These are phyloP conservation scores for Tricholoma flavovirens DNA, from an alignment of 768 basidiomycete genomes.

Conservation along the genomic window DNA sequence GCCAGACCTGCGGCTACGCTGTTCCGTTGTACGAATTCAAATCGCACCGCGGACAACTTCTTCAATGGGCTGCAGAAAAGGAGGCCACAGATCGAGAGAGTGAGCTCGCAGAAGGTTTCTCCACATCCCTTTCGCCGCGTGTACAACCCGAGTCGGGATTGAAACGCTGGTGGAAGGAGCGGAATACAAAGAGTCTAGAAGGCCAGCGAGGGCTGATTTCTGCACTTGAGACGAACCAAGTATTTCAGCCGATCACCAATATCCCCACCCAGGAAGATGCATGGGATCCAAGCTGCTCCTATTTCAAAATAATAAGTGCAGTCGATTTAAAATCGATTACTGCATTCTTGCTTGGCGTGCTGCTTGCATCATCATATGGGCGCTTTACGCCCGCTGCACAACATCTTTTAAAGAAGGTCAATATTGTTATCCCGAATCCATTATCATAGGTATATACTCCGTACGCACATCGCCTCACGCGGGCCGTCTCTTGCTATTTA, in stretches of 20 bases:
- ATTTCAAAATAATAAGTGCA: neutral
- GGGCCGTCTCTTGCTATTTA: neutral
- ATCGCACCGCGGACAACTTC: constrained; percentile 49
- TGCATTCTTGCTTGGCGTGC: constrained; percentile 13
- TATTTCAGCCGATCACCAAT: constrained; percentile 14
- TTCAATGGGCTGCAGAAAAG: constrained; percentile 42
- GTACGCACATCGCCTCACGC: neutral
- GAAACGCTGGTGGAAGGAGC: constrained; percentile 50
- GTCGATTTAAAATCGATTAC: constrained; percentile 10
- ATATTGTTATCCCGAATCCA: neutral
- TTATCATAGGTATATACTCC: constrained; percentile 1
- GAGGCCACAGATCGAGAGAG: constrained; percentile 36
- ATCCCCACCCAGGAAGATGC: constrained; percentile 2
- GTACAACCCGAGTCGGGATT: constrained; percentile 40
- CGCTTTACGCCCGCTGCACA: constrained; percentile 8
- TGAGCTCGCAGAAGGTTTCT: constrained; percentile 18
- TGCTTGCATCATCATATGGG: constrained; percentile 11
- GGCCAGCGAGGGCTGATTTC: constrained; percentile 45
- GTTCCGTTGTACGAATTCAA: constrained; percentile 59
- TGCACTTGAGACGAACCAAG: constrained; percentile 22
- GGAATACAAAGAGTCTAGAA: constrained; percentile 52
- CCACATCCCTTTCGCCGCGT: constrained; percentile 15
- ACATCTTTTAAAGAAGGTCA: neutral
- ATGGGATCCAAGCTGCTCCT: neutral
- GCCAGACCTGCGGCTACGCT: constrained; percentile 62